Evolutionary conservation across 2,329 filamentous ascomycete genomes (phyloP).

Genomic region (Furcasterigmium furcatum): DNA sequence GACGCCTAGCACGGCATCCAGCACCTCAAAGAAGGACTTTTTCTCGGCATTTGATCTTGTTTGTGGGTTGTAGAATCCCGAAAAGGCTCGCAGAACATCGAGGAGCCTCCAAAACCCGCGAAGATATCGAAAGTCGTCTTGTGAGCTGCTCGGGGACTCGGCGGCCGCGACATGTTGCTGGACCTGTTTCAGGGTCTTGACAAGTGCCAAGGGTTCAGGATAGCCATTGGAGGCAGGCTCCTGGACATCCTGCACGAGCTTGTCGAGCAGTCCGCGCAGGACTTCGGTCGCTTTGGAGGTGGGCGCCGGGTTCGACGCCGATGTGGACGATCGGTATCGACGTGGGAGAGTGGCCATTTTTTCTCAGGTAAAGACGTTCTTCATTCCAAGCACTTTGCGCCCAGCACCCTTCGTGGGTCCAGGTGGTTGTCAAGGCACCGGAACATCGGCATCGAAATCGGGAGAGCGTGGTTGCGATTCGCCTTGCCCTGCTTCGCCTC

Average conservation of each 20-base stretch:
- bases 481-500: too few species aligned
- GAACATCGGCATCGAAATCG: conserved; percentile 10
- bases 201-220: conserved; percentile 43
- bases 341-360: conserved; percentile 51
- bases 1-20: conserved; percentile 70
- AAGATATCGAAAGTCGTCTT: conserved; percentile 81
- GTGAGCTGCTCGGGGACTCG: conserved; percentile 45
- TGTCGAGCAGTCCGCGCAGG: conserved; percentile 51
- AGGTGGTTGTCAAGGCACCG: conserved; percentile 12
- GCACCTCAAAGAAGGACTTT: conserved; percentile 61
- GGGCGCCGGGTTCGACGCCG: conserved; percentile 51
- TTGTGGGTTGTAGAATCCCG: conserved; percentile 71
- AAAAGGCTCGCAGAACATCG: conserved; percentile 64
- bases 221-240: conserved; percentile 31
- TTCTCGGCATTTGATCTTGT: conserved; percentile 61
- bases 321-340: conserved; percentile 63
- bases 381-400: conserved; percentile 14
- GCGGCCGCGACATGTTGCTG: conserved; percentile 57
- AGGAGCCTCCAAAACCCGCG: conserved; percentile 75
- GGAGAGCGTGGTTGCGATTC: neutral
- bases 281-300: conserved; percentile 60
- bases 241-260: conserved; percentile 25
- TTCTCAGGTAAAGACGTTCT: conserved; percentile 2
- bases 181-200: conserved; percentile 60
- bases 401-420: conserved; percentile 30